phyloP scores from a whole-genome alignment of 257 asterid genomes.

The Ophiorrhiza pumila region DNA sequence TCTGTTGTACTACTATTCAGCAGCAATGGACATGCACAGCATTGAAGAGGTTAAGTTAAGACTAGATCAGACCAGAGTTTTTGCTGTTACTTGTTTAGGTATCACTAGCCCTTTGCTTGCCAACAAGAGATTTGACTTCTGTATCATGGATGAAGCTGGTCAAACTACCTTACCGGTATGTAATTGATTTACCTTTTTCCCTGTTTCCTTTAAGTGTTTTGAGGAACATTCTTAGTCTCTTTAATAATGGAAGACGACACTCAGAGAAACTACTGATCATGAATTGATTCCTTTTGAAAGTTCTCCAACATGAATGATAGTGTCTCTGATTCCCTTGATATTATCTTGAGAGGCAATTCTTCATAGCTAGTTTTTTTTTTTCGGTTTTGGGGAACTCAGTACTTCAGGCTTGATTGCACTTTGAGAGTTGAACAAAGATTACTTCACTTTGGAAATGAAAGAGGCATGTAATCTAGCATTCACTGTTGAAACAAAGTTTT shows the following conservation, averaged over 20 bases:
- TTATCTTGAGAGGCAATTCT: not conserved
- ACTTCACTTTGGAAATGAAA: not conserved
- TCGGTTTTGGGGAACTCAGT: not conserved
- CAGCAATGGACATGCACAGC: slow-evolving; percentile 58
- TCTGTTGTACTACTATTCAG: slow-evolving; percentile 23
- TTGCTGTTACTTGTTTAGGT: slow-evolving; percentile 96
- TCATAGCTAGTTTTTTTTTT: not conserved
- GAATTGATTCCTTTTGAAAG: not conserved
- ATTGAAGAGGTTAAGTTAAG: slow-evolving; percentile 57
- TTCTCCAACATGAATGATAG: not conserved
- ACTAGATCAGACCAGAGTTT: slow-evolving; percentile 68
- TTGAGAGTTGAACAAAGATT: not conserved
- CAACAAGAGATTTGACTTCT: slow-evolving; percentile 77
- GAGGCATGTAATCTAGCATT: not conserved
- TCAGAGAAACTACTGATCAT: not conserved
- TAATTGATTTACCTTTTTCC: slow-evolving; percentile 8
- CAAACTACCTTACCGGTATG: slow-evolving; percentile 91
- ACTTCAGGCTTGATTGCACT: not conserved
- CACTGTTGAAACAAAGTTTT: not conserved
- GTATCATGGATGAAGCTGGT: slow-evolving; percentile 99
- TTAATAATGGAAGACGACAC: not conserved
- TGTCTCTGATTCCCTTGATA: not conserved
- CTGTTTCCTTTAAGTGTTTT: not conserved
- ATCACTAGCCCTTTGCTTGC: slow-evolving; percentile 81
- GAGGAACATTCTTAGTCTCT: not conserved